Evolutionary conservation across 768 basidiomycete species (phyloP).

Genomic region (Kwoniella dejecticola): DNA sequence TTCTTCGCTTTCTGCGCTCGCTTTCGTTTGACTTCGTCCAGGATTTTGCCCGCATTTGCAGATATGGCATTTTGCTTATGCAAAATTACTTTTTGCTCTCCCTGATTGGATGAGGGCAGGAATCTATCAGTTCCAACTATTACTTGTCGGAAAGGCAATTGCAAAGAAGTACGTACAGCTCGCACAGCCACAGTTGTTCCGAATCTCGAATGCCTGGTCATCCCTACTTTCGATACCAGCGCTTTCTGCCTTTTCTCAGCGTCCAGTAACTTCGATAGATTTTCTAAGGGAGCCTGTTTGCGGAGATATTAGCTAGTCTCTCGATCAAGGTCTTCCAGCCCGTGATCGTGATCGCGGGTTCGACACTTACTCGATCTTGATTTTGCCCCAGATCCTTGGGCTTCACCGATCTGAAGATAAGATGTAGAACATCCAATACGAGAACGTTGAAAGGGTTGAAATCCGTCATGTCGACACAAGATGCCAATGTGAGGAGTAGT

Average conservation of each 20-base stretch:
- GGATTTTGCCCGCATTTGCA: constrained; percentile 53
- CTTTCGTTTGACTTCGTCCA: constrained; percentile 51
- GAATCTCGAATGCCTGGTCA: constrained; percentile 90
- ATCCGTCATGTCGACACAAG: constrained; percentile 75
- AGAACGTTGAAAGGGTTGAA: constrained; percentile 86
- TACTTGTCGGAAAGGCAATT: too few relatives aligned
- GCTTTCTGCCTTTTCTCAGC: constrained; percentile 70
- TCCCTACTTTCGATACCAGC: constrained; percentile 62
- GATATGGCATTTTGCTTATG: constrained; percentile 82
- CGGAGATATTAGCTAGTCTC: too few relatives aligned
- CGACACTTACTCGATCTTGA: constrained; percentile 50
- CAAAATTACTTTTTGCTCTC: constrained; percentile 62
- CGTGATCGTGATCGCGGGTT: too few relatives aligned
- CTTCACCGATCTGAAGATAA: constrained; percentile 78
- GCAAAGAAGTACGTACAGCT: constrained; percentile 60
- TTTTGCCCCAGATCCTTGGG: constrained; percentile 61
- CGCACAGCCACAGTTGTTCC: constrained; percentile 89
- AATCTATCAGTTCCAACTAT: background rate
- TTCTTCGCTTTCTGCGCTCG: constrained; percentile 35
- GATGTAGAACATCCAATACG: constrained; percentile 87
- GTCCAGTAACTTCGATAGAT: constrained; percentile 73
- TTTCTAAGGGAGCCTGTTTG: constrained; percentile 64
- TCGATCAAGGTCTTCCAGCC: too few relatives aligned
- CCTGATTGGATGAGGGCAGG: constrained; percentile 34
- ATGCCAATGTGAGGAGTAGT: constrained; percentile 80